These are phyloP conservation scores for Schwanniomyces sp. DNA, from an alignment of 805 yeast genomes.

Conservation along the genomic window DNA sequence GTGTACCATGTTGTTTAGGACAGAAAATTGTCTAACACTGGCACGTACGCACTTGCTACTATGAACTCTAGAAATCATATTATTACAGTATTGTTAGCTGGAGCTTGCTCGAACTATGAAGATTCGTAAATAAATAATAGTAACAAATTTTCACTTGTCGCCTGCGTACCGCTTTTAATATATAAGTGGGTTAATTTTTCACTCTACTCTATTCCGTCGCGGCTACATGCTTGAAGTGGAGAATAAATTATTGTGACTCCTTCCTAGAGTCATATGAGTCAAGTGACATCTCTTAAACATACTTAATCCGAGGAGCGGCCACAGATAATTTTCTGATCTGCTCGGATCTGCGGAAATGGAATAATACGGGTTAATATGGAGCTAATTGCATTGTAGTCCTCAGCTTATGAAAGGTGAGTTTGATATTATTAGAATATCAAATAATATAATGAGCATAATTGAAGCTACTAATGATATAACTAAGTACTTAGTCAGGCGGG, in stretches of 20 bases:
- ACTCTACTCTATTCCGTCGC: not conserved
- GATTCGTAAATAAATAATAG: not conserved
- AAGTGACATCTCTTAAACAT: not conserved
- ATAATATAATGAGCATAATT: not conserved
- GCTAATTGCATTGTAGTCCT: no score
- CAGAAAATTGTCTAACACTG: conserved; percentile 8
- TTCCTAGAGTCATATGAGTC: not conserved
- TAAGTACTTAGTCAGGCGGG: not conserved
- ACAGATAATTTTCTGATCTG: not conserved
- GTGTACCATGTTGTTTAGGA: conserved; percentile 6
- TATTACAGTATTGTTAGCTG: not conserved
- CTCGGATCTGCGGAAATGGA: conserved; percentile 1
- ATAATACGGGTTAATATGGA: not conserved
- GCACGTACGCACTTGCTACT: conserved; percentile 1
- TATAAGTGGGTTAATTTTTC: conserved; percentile 3
- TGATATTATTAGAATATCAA: no score
- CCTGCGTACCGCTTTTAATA: not conserved
- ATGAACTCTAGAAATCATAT: conserved; percentile 8
- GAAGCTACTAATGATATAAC: not conserved
- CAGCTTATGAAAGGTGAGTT: no score
- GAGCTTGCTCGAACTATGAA: not conserved
- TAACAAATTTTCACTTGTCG: not conserved
- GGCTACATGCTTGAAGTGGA: not conserved
- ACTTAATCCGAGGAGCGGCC: conserved; percentile 1
- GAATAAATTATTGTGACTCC: not conserved